Percentiles rank a stretch among this genome's conserved stretches.
Conservation (phyloP, 768 basidiomycete species). For the Tulasnella calospora region DNA sequence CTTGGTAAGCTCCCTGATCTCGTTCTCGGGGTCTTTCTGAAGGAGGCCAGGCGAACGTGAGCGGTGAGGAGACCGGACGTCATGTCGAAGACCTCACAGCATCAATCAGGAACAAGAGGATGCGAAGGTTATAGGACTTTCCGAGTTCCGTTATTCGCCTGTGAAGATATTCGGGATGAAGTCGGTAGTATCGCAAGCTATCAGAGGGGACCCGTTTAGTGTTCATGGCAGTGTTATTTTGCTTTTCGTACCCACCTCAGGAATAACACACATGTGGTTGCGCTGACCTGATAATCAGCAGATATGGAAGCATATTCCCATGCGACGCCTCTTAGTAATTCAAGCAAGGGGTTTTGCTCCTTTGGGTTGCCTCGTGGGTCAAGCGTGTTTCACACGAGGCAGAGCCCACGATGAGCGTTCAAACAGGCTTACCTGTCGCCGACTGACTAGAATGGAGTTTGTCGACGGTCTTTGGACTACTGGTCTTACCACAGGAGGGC, state of each 20-base stretch:
- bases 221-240: neutral
- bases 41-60: neutral
- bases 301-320: constrained; percentile 94
- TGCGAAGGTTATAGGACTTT: constrained; percentile 70
- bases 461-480: constrained; percentile 13
- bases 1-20: constrained; percentile 87
- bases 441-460: constrained; percentile 50
- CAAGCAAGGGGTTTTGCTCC: constrained; percentile 86
- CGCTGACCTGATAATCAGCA: constrained; percentile 92
- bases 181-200: constrained; percentile 83
- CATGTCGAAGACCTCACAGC: constrained; percentile 53
- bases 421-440: constrained; percentile 47
- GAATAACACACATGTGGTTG: constrained; percentile 87
- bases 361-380: constrained; percentile 35
- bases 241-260: constrained; percentile 56
- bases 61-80: neutral
- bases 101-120: constrained; percentile 87
- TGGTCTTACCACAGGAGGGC: constrained; percentile 14
- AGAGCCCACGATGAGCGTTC: neutral
- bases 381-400: neutral
- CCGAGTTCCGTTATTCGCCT: constrained; percentile 83
- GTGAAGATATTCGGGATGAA: constrained; percentile 97
- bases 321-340: constrained; percentile 78
- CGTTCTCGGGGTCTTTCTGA: constrained; percentile 22
- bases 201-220: neutral